These are phyloP conservation scores for Cenchrus fungigraminus DNA, from an alignment of 176 grass and related monocot genomes.

Conservation along the genomic window DNA sequence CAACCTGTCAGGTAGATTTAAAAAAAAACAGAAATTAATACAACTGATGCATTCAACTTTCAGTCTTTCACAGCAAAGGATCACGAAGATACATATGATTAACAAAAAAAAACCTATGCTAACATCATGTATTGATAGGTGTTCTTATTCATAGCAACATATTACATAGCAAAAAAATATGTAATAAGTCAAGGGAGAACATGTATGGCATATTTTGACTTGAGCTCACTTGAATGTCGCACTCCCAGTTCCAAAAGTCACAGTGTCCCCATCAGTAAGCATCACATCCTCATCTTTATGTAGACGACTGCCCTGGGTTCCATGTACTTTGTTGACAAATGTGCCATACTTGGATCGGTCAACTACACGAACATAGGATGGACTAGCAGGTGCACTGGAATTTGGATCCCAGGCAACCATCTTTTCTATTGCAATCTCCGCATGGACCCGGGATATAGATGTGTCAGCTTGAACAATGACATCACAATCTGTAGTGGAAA, in stretches of 20 bases:
- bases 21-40: constrained; percentile 28
- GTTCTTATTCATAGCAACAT: constrained; percentile 17
- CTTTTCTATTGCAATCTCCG: constrained; percentile 73
- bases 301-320: constrained; percentile 55
- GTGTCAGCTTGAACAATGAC: constrained; percentile 84
- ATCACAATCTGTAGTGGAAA: constrained; percentile 71
- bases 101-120: constrained; percentile 4
- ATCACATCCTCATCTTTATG: constrained; percentile 64
- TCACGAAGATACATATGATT: not conserved
- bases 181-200: not conserved
- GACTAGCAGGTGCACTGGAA: constrained; percentile 42
- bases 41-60: not conserved
- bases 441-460: constrained; percentile 86
- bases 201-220: constrained; percentile 5
- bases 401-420: constrained; percentile 73
- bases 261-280: constrained; percentile 68
- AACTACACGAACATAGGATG: constrained; percentile 65
- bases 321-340: constrained; percentile 74
- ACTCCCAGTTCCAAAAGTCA: constrained; percentile 85
- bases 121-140: constrained; percentile 3
- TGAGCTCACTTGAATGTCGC: constrained; percentile 76
- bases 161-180: not conserved
- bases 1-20: constrained; percentile 53
- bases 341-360: constrained; percentile 90
- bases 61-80: not conserved